Percentiles rank a stretch among this genome's conserved stretches.
phyloP scores from a whole-genome alignment of 78 protist species.

The Chrysochromulina parva region DNA sequence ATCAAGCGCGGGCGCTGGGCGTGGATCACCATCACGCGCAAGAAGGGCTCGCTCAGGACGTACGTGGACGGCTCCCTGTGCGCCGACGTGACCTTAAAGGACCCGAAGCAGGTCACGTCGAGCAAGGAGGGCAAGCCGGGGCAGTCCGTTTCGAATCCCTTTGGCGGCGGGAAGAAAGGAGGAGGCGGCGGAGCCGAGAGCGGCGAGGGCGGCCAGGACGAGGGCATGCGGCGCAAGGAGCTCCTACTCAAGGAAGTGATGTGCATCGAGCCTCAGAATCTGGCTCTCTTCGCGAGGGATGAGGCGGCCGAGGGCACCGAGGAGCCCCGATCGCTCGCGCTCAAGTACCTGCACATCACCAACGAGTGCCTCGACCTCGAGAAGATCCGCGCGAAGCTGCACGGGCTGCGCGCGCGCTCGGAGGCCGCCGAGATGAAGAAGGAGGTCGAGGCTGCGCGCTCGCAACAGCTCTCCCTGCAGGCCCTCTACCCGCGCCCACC shows the following conservation, averaged over 20 bases:
- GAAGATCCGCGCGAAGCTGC: neutral
- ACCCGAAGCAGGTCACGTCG: too few species aligned
- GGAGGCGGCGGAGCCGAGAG: too few species aligned
- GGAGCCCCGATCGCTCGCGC: neutral
- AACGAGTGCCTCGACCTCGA: neutral
- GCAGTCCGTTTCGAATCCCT: too few species aligned
- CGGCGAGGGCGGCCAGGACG: neutral
- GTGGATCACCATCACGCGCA: constrained; percentile 9
- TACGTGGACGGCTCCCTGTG: constrained; percentile 9
- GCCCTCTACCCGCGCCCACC: constrained; percentile 37
- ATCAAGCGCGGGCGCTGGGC: constrained; percentile 31
- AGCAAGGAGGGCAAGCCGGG: neutral
- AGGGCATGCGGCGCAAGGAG: neutral
- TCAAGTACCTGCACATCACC: neutral
- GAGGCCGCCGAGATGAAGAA: neutral
- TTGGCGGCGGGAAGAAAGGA: too few species aligned
- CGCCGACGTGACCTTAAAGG: neutral
- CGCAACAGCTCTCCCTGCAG: neutral
- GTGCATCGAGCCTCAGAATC: neutral
- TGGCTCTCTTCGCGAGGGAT: neutral
- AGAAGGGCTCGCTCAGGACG: neutral
- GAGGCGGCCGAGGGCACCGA: neutral
- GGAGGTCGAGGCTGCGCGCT: neutral
- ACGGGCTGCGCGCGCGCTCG: neutral
- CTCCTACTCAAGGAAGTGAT: neutral